phyloP scores from a whole-genome alignment of 345 rosid genomes.

The Pistacia atlantica region DNA sequence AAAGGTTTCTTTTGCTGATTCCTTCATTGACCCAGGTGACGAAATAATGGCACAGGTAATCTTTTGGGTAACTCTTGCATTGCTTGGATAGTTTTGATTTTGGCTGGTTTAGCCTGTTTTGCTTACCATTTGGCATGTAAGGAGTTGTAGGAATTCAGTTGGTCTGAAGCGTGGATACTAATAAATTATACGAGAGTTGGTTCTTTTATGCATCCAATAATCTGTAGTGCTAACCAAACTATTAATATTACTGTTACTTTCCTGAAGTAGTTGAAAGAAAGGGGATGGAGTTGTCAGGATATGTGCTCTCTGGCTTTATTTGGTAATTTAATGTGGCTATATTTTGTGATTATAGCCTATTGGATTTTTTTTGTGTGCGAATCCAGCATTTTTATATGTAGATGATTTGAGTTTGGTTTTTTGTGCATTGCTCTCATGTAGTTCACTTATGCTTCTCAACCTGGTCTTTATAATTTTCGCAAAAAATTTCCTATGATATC shows the following conservation, averaged over 20 bases:
- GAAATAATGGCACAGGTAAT: slow-evolving; percentile 97
- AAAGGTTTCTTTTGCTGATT: slow-evolving; percentile 96
- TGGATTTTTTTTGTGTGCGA: neutral
- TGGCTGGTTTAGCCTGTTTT: neutral
- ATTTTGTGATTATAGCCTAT: neutral
- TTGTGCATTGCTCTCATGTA: neutral
- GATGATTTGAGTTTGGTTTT: neutral
- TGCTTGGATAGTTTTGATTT: neutral
- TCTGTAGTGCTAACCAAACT: neutral
- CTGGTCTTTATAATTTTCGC: neutral
- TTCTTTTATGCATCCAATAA: neutral
- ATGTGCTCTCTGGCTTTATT: neutral
- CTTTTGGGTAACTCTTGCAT: slow-evolving; percentile 26
- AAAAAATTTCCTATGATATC: slow-evolving; percentile 10
- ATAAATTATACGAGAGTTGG: neutral
- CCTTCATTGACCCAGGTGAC: slow-evolving; percentile 91
- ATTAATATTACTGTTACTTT: neutral
- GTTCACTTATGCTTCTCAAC: neutral
- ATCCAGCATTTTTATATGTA: neutral
- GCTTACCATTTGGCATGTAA: neutral
- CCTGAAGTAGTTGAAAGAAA: neutral
- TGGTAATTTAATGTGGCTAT: neutral
- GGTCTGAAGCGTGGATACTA: neutral
- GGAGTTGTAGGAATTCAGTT: neutral
- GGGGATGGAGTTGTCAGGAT: neutral